A percentile compares a stretch with the other conserved stretches of the same genome.
Evolutionary conservation across 139 green algal species (phyloP).

Genomic region (Axilococcus clingmanii): DNA sequence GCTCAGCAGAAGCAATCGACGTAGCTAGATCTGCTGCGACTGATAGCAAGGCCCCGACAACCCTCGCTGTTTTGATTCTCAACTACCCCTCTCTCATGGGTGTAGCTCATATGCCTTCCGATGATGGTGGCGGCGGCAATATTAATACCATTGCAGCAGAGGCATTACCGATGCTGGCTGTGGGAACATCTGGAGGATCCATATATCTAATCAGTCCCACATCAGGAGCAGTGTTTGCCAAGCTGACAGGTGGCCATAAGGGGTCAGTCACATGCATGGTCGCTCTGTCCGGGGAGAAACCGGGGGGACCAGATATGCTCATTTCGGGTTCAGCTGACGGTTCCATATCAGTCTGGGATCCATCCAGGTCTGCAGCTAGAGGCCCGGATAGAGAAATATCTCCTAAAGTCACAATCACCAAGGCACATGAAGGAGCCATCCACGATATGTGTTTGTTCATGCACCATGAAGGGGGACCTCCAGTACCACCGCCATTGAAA

Average conservation of each 20-base stretch:
- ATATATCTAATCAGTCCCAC: conserved; percentile 32
- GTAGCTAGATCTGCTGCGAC: conserved; percentile 27
- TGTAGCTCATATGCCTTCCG: not conserved
- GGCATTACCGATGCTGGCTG: conserved; percentile 34
- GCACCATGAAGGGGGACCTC: conserved; percentile 4
- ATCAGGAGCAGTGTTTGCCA: conserved; percentile 27
- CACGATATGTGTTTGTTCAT: conserved; percentile 30
- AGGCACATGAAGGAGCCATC: conserved; percentile 44
- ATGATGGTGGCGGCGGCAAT: not conserved
- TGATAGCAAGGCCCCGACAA: conserved; percentile 36
- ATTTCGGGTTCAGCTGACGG: conserved; percentile 37
- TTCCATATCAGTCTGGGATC: conserved; percentile 46
- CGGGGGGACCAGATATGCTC: conserved; percentile 30
- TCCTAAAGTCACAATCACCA: conserved; percentile 26
- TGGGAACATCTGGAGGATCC: conserved; percentile 31
- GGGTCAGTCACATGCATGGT: conserved; percentile 26
- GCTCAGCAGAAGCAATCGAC: conserved; percentile 17
- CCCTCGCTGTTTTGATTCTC: conserved; percentile 30
- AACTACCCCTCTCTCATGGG: conserved; percentile 16
- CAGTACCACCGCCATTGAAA: conserved; percentile 9
- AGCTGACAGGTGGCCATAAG: conserved; percentile 32
- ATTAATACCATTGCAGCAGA: not conserved
- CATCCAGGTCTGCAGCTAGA: conserved; percentile 15
- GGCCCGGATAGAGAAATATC: conserved; percentile 23
- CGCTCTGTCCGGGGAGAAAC: conserved; percentile 16